Conservation (phyloP, 148 eudicot species). For the Hydrangea macrophylla region DNA sequence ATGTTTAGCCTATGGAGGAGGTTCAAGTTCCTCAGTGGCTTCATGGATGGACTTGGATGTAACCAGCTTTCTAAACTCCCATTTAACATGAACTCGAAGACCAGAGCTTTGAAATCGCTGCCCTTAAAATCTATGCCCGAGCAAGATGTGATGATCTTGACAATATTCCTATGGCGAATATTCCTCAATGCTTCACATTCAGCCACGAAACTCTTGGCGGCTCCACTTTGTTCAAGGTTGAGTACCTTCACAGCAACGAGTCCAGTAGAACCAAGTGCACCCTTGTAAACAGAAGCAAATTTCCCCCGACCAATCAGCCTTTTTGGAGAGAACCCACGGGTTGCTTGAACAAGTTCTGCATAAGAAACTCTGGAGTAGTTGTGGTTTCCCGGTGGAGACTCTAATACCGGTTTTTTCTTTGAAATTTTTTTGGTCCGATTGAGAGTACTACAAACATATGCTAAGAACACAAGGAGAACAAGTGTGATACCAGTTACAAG, state of each 20-base stretch:
- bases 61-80: constrained; percentile 18
- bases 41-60: background rate
- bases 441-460: background rate
- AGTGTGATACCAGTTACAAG: background rate
- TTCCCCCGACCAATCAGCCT: constrained; percentile 12
- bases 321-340: constrained; percentile 8
- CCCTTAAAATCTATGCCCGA: constrained; percentile 3
- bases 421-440: background rate
- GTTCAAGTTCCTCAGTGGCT: background rate
- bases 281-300: constrained; percentile 9
- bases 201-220: constrained; percentile 4
- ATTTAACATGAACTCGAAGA: constrained; percentile 16
- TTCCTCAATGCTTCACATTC: constrained; percentile 13
- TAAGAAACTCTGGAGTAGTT: constrained; percentile 4
- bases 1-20: constrained; percentile 1
- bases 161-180: constrained; percentile 10
- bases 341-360: constrained; percentile 10
- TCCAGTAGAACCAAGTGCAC: background rate
- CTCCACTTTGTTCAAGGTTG: constrained; percentile 7
- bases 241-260: constrained; percentile 16
- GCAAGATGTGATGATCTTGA: constrained; percentile 15
- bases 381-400: background rate
- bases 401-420: background rate
- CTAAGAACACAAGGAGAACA: background rate
- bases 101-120: constrained; percentile 17